Evolutionary conservation across 169 alveolate genomes (phyloP).

Genomic region (Plasmodium knowlesi): DNA sequence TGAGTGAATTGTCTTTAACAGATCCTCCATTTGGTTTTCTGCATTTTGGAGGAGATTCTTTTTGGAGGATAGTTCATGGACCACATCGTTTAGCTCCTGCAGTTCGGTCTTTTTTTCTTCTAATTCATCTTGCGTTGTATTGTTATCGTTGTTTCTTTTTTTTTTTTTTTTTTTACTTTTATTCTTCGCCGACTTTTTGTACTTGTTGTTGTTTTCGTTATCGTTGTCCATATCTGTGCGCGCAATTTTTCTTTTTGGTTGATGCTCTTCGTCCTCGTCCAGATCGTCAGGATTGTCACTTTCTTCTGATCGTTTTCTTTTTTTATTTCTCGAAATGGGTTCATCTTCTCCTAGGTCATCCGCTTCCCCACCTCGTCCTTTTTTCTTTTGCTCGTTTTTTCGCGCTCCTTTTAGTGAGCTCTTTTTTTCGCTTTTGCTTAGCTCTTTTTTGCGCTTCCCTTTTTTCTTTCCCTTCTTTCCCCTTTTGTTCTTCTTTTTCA

Average conservation of each 20-base stretch:
- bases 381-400: neutral
- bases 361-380: neutral
- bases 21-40: constrained; percentile 3
- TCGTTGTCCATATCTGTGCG: neutral
- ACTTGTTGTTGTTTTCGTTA: neutral
- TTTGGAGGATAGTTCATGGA: constrained; percentile 14
- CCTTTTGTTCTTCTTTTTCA: neutral
- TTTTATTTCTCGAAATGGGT: neutral
- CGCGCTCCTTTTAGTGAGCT: neutral
- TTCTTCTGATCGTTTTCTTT: neutral
- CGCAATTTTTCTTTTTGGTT: neutral
- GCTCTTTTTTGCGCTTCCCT: neutral
- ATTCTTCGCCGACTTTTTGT: neutral
- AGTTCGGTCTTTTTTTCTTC: constrained; percentile 25
- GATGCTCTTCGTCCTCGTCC: neutral
- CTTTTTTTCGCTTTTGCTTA: neutral
- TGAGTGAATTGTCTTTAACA: constrained; percentile 23
- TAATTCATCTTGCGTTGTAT: neutral
- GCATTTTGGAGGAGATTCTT: constrained; percentile 34
- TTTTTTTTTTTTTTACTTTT: neutral
- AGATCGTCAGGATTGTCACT: neutral
- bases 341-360: constrained; percentile 3
- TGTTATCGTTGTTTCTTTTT: neutral
- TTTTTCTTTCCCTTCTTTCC: neutral
- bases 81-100: constrained; percentile 27